phyloP scores from a whole-genome alignment of 805 yeast genomes.

The Schwanniomyces vanrijiae region DNA sequence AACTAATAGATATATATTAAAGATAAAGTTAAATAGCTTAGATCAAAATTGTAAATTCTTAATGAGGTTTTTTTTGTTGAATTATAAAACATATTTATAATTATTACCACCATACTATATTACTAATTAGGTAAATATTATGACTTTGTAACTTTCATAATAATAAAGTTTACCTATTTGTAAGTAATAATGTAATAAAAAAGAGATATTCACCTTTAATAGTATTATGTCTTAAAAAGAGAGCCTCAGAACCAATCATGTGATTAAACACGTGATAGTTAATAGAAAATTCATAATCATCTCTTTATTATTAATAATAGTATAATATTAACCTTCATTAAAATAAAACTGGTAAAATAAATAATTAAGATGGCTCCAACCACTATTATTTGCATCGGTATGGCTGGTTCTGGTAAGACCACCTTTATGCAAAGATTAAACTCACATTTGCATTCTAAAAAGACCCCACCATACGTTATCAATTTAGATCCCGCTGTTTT shows the following conservation, averaged over 20 bases:
- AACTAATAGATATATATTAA: too few relatives aligned
- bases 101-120: too few relatives aligned
- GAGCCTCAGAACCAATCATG: not conserved
- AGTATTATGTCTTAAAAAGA: too few relatives aligned
- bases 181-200: too few relatives aligned
- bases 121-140: too few relatives aligned
- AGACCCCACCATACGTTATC: conserved; percentile 83
- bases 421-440: conserved; percentile 95
- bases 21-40: too few relatives aligned
- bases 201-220: too few relatives aligned
- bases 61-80: too few relatives aligned
- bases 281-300: not conserved
- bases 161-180: too few relatives aligned
- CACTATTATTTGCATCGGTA: conserved; percentile 48
- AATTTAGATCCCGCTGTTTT: conserved; percentile 96
- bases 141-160: too few relatives aligned
- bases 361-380: conserved; percentile 27
- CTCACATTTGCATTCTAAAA: conserved; percentile 75
- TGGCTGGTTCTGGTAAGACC: conserved; percentile 85
- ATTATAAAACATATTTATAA: too few relatives aligned
- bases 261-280: not conserved
- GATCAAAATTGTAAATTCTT: too few relatives aligned
- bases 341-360: not conserved
- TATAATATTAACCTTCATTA: not conserved
- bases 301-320: not conserved